Evolutionary conservation across 345 rosid species (phyloP).

Genomic region (Schrenkiella parvula): DNA sequence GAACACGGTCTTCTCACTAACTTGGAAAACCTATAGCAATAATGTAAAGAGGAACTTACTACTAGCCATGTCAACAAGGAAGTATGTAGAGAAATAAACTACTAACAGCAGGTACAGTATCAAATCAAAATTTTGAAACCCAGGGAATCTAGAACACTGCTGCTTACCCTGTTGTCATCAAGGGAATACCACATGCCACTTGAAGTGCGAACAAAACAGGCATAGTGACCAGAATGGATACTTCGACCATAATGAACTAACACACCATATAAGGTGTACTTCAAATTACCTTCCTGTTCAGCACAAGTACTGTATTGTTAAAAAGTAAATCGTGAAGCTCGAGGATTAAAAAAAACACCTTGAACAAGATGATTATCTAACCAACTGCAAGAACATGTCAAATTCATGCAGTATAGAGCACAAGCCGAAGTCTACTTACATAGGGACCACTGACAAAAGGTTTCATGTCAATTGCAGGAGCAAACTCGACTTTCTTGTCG

Average conservation of each 20-base stretch:
- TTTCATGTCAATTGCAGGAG: slow-evolving; percentile 65
- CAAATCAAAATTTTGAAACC: slow-evolving; percentile 15
- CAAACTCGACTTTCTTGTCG: slow-evolving; percentile 66
- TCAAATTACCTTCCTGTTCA: slow-evolving; percentile 81
- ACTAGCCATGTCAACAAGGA: slow-evolving; percentile 10
- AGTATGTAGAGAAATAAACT: background rate
- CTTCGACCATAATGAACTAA: slow-evolving; percentile 87
- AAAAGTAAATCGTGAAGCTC: background rate
- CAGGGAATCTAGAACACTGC: slow-evolving; percentile 3
- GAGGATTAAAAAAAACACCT: background rate
- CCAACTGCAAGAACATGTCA: background rate
- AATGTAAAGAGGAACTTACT: slow-evolving; percentile 3
- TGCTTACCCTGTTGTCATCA: slow-evolving; percentile 80
- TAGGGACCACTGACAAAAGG: slow-evolving; percentile 71
- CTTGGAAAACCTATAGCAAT: slow-evolving; percentile 69
- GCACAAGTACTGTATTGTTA: background rate
- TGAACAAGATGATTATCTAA: background rate
- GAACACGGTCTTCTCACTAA: slow-evolving; percentile 69
- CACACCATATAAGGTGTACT: slow-evolving; percentile 90
- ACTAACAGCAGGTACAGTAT: slow-evolving; percentile 3
- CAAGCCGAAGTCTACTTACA: slow-evolving; percentile 50
- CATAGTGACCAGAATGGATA: slow-evolving; percentile 89
- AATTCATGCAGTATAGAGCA: background rate
- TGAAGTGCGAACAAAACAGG: slow-evolving; percentile 88
- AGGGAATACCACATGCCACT: slow-evolving; percentile 92